Conservation (phyloP, 2,329 filamentous ascomycete genomes). For the Cladosporium sp. region DNA sequence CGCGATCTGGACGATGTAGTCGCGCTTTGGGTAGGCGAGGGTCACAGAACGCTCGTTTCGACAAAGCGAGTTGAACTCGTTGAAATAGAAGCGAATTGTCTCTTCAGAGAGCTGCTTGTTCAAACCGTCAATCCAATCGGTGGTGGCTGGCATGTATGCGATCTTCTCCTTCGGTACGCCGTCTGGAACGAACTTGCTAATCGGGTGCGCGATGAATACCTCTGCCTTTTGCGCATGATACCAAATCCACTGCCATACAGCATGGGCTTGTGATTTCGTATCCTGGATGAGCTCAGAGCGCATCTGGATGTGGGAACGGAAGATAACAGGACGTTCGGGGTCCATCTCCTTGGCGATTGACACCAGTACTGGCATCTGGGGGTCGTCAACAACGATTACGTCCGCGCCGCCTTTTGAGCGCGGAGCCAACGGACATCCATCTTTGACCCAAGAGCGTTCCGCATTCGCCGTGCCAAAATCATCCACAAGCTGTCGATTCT, state of each 20-base stretch:
- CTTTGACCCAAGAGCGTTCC: too few relatives aligned
- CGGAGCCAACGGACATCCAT: too few relatives aligned
- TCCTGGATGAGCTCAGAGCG: too few relatives aligned
- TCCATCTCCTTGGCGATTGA: too few relatives aligned
- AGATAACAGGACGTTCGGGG: too few relatives aligned
- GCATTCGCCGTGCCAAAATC: too few relatives aligned
- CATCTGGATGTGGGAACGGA: too few relatives aligned
- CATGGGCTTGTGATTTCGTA: too few relatives aligned
- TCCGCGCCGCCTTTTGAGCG: too few relatives aligned
- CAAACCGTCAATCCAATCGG: constrained; percentile 78
- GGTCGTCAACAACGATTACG: too few relatives aligned
- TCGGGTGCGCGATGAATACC: constrained; percentile 78
- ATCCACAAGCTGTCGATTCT: too few relatives aligned
- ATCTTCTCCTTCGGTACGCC: constrained; percentile 64
- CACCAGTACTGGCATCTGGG: too few relatives aligned
- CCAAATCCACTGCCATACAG: constrained; percentile 72
- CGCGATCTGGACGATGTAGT: constrained; percentile 76
- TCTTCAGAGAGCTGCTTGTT: constrained; percentile 70
- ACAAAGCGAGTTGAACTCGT: constrained; percentile 65
- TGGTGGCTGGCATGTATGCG: constrained; percentile 73
- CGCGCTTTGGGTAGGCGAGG: constrained; percentile 56
- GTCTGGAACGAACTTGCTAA: constrained; percentile 68
- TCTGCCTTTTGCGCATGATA: constrained; percentile 65
- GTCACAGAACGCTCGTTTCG: constrained; percentile 56
- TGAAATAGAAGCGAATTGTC: constrained; percentile 69